Percentiles rank a stretch among this genome's conserved stretches.
Conservation (phyloP, 106 monocot species). For the Ottelia alismoides region DNA sequence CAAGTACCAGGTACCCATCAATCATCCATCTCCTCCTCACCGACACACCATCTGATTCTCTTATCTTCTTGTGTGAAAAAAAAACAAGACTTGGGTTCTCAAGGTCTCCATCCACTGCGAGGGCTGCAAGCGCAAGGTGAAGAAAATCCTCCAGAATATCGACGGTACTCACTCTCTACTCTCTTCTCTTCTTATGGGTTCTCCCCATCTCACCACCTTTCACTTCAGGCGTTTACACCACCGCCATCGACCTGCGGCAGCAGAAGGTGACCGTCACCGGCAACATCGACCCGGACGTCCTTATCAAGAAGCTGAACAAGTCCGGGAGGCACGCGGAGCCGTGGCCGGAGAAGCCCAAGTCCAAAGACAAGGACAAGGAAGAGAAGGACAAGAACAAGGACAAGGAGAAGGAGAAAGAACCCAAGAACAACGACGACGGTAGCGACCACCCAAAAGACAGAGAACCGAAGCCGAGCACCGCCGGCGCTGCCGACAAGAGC, state of each 20-base stretch:
- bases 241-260: conserved; percentile 2
- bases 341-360: background rate
- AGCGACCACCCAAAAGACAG: background rate
- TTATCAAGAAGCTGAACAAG: conserved; percentile 14
- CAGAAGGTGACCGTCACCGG: conserved; percentile 16
- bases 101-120: conserved; percentile 74
- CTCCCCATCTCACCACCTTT: background rate
- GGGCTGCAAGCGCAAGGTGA: conserved; percentile 73
- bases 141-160: conserved; percentile 57
- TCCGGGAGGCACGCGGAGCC: conserved; percentile 12
- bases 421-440: background rate
- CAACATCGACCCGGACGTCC: conserved; percentile 7
- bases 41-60: background rate
- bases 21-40: background rate
- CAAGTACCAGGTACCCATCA: conserved; percentile 9
- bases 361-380: background rate
- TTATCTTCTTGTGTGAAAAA: background rate
- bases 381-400: background rate
- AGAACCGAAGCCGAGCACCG: background rate
- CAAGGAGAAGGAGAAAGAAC: background rate
- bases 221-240: conserved; percentile 12
- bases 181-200: background rate
- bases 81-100: conserved; percentile 34
- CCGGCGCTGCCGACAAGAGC: background rate
- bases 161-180: conserved; percentile 29